Conservation (phyloP, 495 filamentous ascomycete genomes). For the Bathelium albidoporum region DNA sequence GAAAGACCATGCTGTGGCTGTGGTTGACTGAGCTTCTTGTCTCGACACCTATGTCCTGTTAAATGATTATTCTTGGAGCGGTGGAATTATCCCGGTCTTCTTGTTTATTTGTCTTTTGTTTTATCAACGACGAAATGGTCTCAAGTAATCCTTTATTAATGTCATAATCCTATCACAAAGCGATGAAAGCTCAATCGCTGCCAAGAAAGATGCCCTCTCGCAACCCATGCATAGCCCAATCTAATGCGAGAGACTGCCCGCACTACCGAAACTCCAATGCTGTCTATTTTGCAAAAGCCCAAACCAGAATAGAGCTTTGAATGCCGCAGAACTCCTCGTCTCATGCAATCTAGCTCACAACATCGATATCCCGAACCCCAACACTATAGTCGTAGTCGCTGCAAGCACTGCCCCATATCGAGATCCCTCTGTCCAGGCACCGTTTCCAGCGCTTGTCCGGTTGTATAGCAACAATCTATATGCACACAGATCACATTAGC, state of each 20-base stretch:
- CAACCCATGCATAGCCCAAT: no score
- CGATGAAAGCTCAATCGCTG: no score
- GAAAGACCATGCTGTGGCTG: neutral
- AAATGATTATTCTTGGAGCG: neutral
- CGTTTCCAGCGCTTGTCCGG: constrained; percentile 3
- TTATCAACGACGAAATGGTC: no score
- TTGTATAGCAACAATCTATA: constrained; percentile 1
- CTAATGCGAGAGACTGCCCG: no score
- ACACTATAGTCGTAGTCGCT: neutral
- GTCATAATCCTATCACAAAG: no score
- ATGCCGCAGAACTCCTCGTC: neutral
- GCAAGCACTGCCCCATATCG: neutral
- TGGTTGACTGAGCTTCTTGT: neutral
- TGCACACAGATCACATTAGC: neutral
- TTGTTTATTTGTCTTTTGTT: no score
- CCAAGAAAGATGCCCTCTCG: no score
- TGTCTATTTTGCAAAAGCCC: neutral
- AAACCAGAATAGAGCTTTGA: neutral
- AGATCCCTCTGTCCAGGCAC: neutral
- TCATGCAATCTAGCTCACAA: neutral
- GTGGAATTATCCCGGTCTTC: no score
- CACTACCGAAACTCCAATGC: constrained; percentile 2
- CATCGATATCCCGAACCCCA: neutral
- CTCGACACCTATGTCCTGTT: neutral
- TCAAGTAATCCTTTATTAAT: no score